Percentiles rank a stretch among this genome's conserved stretches.
These are phyloP conservation scores for Metarhizium guizhouense DNA, from an alignment of 2,329 filamentous ascomycete species.

Conservation along the genomic window DNA sequence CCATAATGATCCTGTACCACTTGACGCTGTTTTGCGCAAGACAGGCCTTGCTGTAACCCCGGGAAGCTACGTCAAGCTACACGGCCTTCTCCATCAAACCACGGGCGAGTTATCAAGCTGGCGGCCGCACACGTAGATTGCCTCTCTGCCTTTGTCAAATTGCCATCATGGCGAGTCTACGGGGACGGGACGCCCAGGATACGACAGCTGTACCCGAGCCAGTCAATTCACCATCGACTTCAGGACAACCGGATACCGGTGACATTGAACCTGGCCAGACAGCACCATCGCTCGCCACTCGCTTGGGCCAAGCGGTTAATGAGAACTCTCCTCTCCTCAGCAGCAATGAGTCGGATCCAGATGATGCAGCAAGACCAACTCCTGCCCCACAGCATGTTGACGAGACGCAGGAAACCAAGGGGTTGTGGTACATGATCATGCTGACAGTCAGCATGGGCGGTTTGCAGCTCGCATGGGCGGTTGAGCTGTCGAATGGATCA, in stretches of 20 bases:
- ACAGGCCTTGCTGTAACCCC: neutral
- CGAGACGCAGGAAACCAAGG: constrained; percentile 58
- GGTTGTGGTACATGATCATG: constrained; percentile 74
- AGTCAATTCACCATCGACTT: neutral
- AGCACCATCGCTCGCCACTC: neutral
- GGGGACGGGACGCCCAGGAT: neutral
- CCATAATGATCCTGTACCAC: neutral
- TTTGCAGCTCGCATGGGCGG: constrained; percentile 90
- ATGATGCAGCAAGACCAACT: neutral
- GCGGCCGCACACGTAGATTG: neutral
- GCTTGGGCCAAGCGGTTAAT: constrained; percentile 5
- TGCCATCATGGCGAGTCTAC: neutral
- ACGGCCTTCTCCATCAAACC: neutral
- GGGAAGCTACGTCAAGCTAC: neutral
- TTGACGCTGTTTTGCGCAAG: neutral
- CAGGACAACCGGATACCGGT: neutral
- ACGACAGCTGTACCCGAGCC: neutral
- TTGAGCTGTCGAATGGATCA: constrained; percentile 88
- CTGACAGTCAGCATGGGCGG: constrained; percentile 82
- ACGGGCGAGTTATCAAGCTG: neutral
- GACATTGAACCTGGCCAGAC: neutral
- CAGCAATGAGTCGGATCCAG: constrained; percentile 1
- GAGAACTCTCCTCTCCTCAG: constrained; percentile 24
- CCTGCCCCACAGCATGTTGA: constrained; percentile 8
- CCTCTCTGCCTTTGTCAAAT: neutral